Base-by-base conservation (phyloP, 2,329 filamentous ascomycete genomes). In the Stachybotrys chartarum region DNA sequence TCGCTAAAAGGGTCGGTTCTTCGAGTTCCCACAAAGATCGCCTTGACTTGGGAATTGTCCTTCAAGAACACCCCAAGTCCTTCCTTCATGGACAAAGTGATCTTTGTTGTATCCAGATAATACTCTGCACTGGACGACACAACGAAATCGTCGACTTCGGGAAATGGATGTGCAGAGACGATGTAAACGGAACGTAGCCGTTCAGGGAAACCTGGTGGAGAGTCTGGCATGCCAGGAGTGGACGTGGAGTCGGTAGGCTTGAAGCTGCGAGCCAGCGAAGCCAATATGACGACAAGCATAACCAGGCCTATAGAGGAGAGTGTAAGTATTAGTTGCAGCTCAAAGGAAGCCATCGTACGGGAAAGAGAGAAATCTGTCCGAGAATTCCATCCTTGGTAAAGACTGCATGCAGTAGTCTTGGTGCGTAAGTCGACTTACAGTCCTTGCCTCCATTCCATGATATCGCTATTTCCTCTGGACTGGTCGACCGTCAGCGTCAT, bases 391-490 rank as follows among this genome's bases (percentile, higher is more conserved):
- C 4, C 24, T 4, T 24, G 24, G 4, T 4, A 24, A 24, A 24
- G 24, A 24, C 24, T 24, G 24, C 24, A 4, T 24, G 4, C 24
- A 24, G 24, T 24, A 24, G 24, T 24, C 24, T 24, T 24, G 24
- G 24, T 24, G 24, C 24, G 4, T 24, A 42, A 42, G 14, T 42
- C 35, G 10, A 55, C 57, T 30, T 49, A 59, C 93, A 97, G 78
- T 97, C 94, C 72, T 99, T 99, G 58, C 94, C 94, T 67, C 94
- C 94, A 65, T 99, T 99, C 75, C 97, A 99, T 55, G 93, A 96
- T 60, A 97, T 79, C 6, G 92, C 91, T 58, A 97, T 80, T 68
- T 95, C 82, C 56, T 87, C 80, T 59, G 88, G 81, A 56, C 90
- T 94, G 64, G 57, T 49, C 49, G 46, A 35, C 42, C 16, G 52